Percentiles rank a stretch among this genome's conserved stretches.
These are phyloP conservation scores for Trametes gibbosa DNA, from an alignment of 768 basidiomycete species.

Conservation along the genomic window DNA sequence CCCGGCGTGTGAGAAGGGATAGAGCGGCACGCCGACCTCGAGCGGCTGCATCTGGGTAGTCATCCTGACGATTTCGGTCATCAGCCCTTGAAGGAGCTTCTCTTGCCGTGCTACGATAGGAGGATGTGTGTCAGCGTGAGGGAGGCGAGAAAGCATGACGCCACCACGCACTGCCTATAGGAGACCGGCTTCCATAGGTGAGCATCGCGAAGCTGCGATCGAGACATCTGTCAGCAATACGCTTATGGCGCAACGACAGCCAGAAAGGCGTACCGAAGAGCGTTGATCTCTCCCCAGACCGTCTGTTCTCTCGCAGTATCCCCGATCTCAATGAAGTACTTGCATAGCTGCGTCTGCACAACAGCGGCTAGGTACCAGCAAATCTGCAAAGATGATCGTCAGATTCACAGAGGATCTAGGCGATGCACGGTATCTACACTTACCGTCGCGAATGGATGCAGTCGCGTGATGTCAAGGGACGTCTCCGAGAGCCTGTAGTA, in stretches of 20 bases:
- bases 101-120: slow-evolving; percentile 69
- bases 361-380: slow-evolving; percentile 92
- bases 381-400: slow-evolving; percentile 45
- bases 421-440: slow-evolving; percentile 24
- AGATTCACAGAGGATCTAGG: background rate
- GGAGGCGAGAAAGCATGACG: background rate
- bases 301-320: slow-evolving; percentile 71
- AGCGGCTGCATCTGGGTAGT: slow-evolving; percentile 79
- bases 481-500: slow-evolving; percentile 80
- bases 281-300: slow-evolving; percentile 87
- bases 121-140: background rate
- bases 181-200: slow-evolving; percentile 74
- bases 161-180: slow-evolving; percentile 69
- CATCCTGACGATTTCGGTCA: slow-evolving; percentile 82
- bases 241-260: background rate
- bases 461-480: slow-evolving; percentile 72
- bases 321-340: slow-evolving; percentile 80
- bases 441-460: slow-evolving; percentile 83
- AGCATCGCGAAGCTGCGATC: slow-evolving; percentile 73
- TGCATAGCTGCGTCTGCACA: slow-evolving; percentile 83
- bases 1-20: slow-evolving; percentile 60
- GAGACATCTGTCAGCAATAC: background rate
- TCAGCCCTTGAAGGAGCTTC: slow-evolving; percentile 73
- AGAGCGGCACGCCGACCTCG: slow-evolving; percentile 76
- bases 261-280: slow-evolving; percentile 58